Evolutionary conservation across 2,329 filamentous ascomycete species (phyloP), one percentile per base, ranked within the genome.

Genomic region (Fusarium phyllophilum): DNA sequence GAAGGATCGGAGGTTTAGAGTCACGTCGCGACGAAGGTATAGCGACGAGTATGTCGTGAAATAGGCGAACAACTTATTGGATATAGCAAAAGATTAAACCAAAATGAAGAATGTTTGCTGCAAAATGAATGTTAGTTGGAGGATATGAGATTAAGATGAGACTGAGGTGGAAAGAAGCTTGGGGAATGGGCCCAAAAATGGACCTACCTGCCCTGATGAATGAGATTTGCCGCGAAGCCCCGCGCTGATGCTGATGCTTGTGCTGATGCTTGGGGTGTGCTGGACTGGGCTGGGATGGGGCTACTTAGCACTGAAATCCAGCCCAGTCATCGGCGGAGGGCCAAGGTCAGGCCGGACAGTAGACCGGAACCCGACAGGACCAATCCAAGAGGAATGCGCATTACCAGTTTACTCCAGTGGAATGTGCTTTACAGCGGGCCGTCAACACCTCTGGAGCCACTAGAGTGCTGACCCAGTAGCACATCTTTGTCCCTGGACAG

Each of bases 141-240:
- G 51, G 22, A 52, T 69, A 68, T 57, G 46, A 61, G 68, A 74
- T 66, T 72, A 65, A 74, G 72, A 66, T 69, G 65, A 69, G 57
- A 69, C 48, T 55, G 55, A 52, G 39, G 39, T 62, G 49, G 62
- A 66, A 34, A 34, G 59, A 72, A 49, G 46, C 38, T 55, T 60
- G 48, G 68, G 62, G 71, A 67, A 66, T 54, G 75, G 67, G 75
- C 48, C 66, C 56, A 44, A 69, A 63, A 68, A 68, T 55, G 68
- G 66, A 41, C 34, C 34, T 55, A 55, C 34, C 51, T 31, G 51
- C 51, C 51, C 51, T 55, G 51, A 70, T 70, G 66, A 66, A 77
- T 70, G 75, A 77, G 75, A 77, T 76, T 76, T 77, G 70, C 75
- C 67, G 67, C 72, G 69, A 36, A 65, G 71, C 71, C 72, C 72